Conservation (phyloP, 2,329 filamentous ascomycete species). For the Fusarium lyarnte region DNA sequence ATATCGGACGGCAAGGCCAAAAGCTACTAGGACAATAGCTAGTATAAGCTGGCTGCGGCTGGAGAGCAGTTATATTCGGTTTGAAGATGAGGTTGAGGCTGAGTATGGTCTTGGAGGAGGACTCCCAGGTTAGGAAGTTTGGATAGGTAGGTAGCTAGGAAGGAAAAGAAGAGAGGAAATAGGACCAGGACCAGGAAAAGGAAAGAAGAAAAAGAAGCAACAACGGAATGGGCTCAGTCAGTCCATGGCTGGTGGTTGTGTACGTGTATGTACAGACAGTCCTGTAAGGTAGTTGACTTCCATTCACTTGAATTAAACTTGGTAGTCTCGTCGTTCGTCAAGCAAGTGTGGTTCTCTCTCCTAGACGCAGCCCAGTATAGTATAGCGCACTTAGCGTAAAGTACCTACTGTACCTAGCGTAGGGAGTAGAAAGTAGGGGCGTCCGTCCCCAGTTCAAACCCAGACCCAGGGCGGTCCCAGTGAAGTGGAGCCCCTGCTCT, state of each 20-base stretch:
- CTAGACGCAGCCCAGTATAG: constrained; percentile 19
- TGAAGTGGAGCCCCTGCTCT: background rate
- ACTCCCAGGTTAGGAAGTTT: constrained; percentile 10
- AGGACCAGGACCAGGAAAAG: background rate
- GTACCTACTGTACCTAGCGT: constrained; percentile 13
- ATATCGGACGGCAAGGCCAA: constrained; percentile 3
- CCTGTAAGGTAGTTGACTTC: constrained; percentile 25
- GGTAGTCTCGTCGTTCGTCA: constrained; percentile 36
- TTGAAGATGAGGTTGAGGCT: constrained; percentile 8
- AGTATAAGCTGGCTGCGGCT: constrained; percentile 1
- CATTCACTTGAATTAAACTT: constrained; percentile 28
- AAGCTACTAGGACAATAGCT: background rate
- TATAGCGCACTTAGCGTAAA: constrained; percentile 13
- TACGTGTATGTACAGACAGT: constrained; percentile 32
- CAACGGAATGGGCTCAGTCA: constrained; percentile 36
- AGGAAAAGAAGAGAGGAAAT: constrained; percentile 15
- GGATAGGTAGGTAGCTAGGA: constrained; percentile 6
- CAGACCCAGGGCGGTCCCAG: background rate
- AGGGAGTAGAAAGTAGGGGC: constrained; percentile 27
- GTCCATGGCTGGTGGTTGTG: constrained; percentile 46
- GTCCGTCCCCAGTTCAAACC: constrained; percentile 1
- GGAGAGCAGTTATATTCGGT: constrained; percentile 22
- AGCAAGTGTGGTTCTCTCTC: constrained; percentile 36
- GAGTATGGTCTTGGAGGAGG: background rate
- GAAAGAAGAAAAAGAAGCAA: constrained; percentile 35